Conservation (phyloP, 768 basidiomycete species). For the Pulveroboletus ravenelii region DNA sequence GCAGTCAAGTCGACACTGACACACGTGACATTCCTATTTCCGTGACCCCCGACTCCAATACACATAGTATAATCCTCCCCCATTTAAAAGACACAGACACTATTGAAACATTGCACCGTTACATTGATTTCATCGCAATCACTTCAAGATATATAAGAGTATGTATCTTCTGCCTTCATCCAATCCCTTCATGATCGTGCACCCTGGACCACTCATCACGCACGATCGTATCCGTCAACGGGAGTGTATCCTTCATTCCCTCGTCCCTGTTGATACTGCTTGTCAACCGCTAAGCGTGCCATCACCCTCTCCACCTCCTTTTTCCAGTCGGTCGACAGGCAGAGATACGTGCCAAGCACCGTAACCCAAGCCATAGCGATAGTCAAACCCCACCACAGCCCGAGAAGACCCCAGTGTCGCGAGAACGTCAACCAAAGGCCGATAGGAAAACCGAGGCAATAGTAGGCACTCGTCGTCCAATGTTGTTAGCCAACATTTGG, state of each 20-base stretch:
- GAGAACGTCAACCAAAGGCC: slow-evolving; percentile 76
- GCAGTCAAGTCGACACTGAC: no score
- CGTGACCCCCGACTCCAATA: no score
- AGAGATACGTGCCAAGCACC: slow-evolving; percentile 34
- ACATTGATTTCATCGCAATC: no score
- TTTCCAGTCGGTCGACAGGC: slow-evolving; percentile 62
- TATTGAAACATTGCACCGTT: no score
- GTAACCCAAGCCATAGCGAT: slow-evolving; percentile 30
- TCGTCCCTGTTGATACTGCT: slow-evolving; percentile 9
- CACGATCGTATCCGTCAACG: neutral
- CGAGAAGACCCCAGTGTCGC: slow-evolving; percentile 54
- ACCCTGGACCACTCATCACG: neutral
- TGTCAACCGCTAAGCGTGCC: slow-evolving; percentile 48
- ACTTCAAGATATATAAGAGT: no score
- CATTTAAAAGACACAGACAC: no score
- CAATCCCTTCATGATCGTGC: no score
- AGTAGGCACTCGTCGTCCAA: slow-evolving; percentile 50
- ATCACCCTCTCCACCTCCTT: slow-evolving; percentile 60
- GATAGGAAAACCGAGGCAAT: slow-evolving; percentile 76
- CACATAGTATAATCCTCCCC: no score
- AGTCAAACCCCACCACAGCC: slow-evolving; percentile 86
- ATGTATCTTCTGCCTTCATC: neutral
- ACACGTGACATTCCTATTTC: no score
- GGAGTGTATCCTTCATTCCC: neutral
- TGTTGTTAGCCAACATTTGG: no score